phyloP scores from a whole-genome alignment of 495 filamentous ascomycete species.

The Penicillium manginii region DNA sequence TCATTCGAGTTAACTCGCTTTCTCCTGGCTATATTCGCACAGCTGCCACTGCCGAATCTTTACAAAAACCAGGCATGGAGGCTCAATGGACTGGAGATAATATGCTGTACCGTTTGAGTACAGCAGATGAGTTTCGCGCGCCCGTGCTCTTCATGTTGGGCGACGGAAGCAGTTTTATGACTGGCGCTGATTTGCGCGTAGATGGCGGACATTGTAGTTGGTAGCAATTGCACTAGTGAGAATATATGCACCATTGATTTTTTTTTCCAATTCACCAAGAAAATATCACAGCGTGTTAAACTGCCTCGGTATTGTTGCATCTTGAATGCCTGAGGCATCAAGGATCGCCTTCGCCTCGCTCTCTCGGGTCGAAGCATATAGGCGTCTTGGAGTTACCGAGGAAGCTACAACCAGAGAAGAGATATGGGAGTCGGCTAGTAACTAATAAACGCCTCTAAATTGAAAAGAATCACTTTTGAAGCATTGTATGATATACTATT shows the following conservation, averaged over 20 bases:
- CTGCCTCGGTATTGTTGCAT: neutral
- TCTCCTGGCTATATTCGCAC: conserved; percentile 44
- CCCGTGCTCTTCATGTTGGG: conserved; percentile 75
- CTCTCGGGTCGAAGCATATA: neutral
- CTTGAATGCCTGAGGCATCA: neutral
- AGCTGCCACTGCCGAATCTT: conserved; percentile 17
- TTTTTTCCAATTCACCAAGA: too few species aligned
- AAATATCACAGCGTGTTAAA: neutral
- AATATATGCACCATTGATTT: too few species aligned
- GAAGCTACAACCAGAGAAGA: neutral
- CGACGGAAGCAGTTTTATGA: conserved; percentile 74
- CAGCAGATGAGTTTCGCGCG: conserved; percentile 73
- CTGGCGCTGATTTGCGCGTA: conserved; percentile 48
- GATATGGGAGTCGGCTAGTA: neutral
- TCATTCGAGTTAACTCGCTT: conserved; percentile 40
- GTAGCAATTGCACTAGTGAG: neutral
- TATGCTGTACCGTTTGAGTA: conserved; percentile 64
- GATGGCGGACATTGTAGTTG: conserved; percentile 26
- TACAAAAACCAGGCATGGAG: conserved; percentile 53
- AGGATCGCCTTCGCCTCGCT: neutral
- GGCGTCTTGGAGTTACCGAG: conserved; percentile 1
- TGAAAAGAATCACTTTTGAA: neutral
- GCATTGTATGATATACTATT: neutral
- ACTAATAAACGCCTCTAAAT: neutral
- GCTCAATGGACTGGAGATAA: conserved; percentile 69